These are phyloP conservation scores for Cornus controversa DNA, from an alignment of 148 eudicot genomes.

Conservation along the genomic window DNA sequence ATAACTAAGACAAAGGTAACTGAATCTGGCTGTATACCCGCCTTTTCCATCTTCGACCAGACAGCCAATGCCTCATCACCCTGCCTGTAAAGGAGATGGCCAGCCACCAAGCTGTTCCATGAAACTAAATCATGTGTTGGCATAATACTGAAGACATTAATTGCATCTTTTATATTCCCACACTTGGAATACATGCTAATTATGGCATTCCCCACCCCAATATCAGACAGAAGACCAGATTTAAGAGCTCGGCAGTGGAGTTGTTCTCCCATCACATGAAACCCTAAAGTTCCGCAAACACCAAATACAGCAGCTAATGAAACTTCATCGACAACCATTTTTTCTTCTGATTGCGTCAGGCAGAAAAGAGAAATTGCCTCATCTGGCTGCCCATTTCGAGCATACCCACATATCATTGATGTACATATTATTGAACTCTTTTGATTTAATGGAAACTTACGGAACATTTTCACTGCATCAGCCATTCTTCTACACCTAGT, in stretches of 20 bases:
- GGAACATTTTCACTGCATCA: constrained; percentile 67
- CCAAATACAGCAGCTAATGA: constrained; percentile 54
- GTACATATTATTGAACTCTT: constrained; percentile 49
- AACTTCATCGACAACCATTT: constrained; percentile 52
- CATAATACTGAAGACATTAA: constrained; percentile 49
- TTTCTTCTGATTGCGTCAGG: constrained; percentile 33
- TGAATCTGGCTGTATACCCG: constrained; percentile 45
- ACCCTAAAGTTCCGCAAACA: constrained; percentile 69
- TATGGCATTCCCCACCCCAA: constrained; percentile 60
- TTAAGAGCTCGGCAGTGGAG: constrained; percentile 57
- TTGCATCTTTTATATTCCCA: constrained; percentile 57
- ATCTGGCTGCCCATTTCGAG: constrained; percentile 68
- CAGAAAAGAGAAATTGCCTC: constrained; percentile 60
- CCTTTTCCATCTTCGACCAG: constrained; percentile 61
- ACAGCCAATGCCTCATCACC: constrained; percentile 65
- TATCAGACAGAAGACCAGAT: constrained; percentile 45
- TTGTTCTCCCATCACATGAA: constrained; percentile 61
- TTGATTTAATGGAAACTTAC: constrained; percentile 21
- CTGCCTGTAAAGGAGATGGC: constrained; percentile 71
- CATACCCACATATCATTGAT: constrained; percentile 75
- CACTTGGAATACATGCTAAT: constrained; percentile 82
- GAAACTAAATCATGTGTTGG: constrained; percentile 57
- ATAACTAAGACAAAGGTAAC: constrained; percentile 52
- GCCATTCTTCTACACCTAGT: constrained; percentile 75
- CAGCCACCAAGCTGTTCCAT: constrained; percentile 74